A percentile compares a stretch with the other conserved stretches of the same genome.
phyloP scores from a whole-genome alignment of 148 eudicot species.

The Talinum fruticosum region DNA sequence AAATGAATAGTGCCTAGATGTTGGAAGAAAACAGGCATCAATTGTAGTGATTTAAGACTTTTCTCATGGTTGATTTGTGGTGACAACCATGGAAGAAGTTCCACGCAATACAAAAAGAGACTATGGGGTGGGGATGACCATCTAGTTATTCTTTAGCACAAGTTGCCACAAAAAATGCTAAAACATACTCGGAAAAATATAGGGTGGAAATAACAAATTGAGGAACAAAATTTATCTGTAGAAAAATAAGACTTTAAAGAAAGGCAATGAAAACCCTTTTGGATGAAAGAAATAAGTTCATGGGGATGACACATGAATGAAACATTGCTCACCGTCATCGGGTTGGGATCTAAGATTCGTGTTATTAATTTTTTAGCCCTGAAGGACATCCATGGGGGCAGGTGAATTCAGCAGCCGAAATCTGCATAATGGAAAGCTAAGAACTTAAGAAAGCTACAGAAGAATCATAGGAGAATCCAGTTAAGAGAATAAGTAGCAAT shows the following conservation, averaged over 20 bases:
- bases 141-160: too few species aligned
- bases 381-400: slow-evolving; percentile 96
- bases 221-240: too few species aligned
- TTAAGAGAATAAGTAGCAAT: slow-evolving; percentile 21
- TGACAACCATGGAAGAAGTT: not conserved
- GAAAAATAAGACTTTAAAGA: too few species aligned
- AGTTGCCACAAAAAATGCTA: not conserved
- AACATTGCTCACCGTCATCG: slow-evolving; percentile 56
- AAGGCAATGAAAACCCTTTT: not conserved
- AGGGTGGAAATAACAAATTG: too few species aligned
- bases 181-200: too few species aligned
- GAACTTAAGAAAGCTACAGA: slow-evolving; percentile 13
- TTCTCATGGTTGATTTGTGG: not conserved
- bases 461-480: slow-evolving; percentile 18
- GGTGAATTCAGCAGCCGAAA: slow-evolving; percentile 82
- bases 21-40: too few species aligned
- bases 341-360: slow-evolving; percentile 83
- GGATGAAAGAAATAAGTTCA: not conserved
- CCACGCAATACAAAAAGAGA: not conserved
- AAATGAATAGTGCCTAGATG: too few species aligned
- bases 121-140: not conserved
- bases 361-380: slow-evolving; percentile 72
- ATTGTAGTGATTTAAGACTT: too few species aligned
- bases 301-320: not conserved
- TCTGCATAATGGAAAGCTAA: slow-evolving; percentile 45